Percentiles rank a stretch among this genome's conserved stretches.
Conservation (phyloP, 2,329 filamentous ascomycete genomes). For the Laburnicola sp. region DNA sequence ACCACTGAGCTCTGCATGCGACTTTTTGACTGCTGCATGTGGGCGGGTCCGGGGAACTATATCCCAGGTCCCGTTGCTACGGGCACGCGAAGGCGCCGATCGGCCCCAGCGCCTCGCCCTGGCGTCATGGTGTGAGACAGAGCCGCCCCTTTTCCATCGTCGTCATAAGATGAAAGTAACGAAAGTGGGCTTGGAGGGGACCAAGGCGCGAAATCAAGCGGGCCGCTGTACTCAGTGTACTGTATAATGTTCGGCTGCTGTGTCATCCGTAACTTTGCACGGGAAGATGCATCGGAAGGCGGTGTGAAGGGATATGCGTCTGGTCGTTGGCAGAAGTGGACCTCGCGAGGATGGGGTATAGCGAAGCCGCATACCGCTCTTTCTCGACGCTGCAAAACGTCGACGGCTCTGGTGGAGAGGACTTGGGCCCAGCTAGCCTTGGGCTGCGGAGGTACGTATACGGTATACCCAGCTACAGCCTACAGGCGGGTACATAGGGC, state of each 20-base stretch:
- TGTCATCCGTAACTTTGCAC: slow-evolving; percentile 23
- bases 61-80: slow-evolving; percentile 31
- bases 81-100: slow-evolving; percentile 37
- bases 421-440: slow-evolving; percentile 20
- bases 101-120: slow-evolving; percentile 23
- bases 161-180: slow-evolving; percentile 29
- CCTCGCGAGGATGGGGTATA: slow-evolving; percentile 33
- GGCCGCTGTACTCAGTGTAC: neutral
- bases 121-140: slow-evolving; percentile 27
- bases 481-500: slow-evolving; percentile 2
- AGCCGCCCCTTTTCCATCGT: slow-evolving; percentile 30
- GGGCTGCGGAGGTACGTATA: neutral
- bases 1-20: slow-evolving; percentile 19
- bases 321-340: slow-evolving; percentile 26
- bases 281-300: slow-evolving; percentile 14
- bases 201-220: neutral
- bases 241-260: slow-evolving; percentile 15
- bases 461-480: neutral
- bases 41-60: slow-evolving; percentile 44
- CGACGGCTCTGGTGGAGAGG: slow-evolving; percentile 25
- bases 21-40: neutral
- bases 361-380: slow-evolving; percentile 38
- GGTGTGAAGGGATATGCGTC: slow-evolving; percentile 22
- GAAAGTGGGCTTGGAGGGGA: slow-evolving; percentile 16
- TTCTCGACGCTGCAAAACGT: slow-evolving; percentile 25